Conservation (phyloP, 2,329 filamentous ascomycete species). For the Paradendryphiella salina region DNA sequence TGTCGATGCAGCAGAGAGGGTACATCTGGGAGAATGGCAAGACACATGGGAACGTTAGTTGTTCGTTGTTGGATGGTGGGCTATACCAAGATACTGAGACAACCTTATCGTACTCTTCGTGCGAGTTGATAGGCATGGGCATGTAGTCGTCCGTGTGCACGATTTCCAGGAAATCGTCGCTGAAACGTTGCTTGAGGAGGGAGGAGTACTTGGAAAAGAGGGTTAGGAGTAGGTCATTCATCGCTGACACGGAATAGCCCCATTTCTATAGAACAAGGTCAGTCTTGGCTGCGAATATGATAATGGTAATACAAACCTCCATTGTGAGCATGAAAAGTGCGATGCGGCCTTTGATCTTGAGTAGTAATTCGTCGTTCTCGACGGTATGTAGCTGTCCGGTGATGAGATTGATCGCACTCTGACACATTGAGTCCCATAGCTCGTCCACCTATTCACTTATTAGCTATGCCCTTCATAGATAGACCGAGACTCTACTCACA, state of each 20-base stretch:
- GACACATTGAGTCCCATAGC: constrained; percentile 97
- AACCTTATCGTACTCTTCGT: constrained; percentile 93
- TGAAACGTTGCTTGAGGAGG: constrained; percentile 86
- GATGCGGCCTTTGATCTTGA: constrained; percentile 94
- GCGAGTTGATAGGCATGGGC: constrained; percentile 94
- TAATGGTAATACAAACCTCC: constrained; percentile 65
- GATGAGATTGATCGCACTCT: constrained; percentile 79
- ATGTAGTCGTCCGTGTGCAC: constrained; percentile 97
- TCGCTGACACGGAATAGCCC: constrained; percentile 79
- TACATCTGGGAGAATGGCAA: constrained; percentile 99
- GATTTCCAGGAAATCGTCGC: constrained; percentile 92
- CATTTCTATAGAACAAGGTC: constrained; percentile 63
- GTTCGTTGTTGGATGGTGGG: constrained; percentile 53
- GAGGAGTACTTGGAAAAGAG: constrained; percentile 95
- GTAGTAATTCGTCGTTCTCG: constrained; percentile 82
- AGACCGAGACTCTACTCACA: constrained; percentile 55
- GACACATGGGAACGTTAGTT: constrained; percentile 88
- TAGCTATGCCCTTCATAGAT: neutral
- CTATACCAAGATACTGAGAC: constrained; percentile 95
- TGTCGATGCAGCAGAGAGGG: constrained; percentile 95
- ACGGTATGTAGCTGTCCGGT: constrained; percentile 76
- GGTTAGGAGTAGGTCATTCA: constrained; percentile 83
- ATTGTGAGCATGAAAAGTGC: constrained; percentile 97
- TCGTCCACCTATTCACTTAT: constrained; percentile 73
- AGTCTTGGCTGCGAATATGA: constrained; percentile 8